These are phyloP conservation scores for Passalora sequoiae DNA, from an alignment of 2,329 filamentous ascomycete genomes.

Conservation along the genomic window DNA sequence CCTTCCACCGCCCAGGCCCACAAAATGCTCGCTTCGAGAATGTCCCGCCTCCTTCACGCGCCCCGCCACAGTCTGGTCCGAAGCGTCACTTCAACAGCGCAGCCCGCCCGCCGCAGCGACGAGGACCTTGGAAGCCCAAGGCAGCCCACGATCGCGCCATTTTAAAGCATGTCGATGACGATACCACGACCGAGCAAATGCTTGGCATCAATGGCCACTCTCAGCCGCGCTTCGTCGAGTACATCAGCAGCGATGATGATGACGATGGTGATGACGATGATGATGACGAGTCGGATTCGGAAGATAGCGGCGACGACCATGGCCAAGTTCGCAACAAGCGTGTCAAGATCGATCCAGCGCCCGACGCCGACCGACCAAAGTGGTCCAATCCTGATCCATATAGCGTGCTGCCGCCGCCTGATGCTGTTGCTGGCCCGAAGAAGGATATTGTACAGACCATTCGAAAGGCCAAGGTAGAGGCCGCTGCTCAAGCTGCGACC, in stretches of 20 bases:
- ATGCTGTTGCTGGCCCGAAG: slow-evolving; percentile 68
- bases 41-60: slow-evolving; percentile 13
- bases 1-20: slow-evolving; percentile 21
- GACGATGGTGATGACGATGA: slow-evolving; percentile 25
- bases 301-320: slow-evolving; percentile 20
- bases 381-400: slow-evolving; percentile 98
- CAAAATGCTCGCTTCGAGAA: slow-evolving; percentile 23
- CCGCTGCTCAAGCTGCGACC: slow-evolving; percentile 46
- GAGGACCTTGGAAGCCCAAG: slow-evolving; percentile 21
- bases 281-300: slow-evolving; percentile 20
- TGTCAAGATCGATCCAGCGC: slow-evolving; percentile 16
- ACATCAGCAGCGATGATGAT: slow-evolving; percentile 34
- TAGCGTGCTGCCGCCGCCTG: slow-evolving; percentile 74
- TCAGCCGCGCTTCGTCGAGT: slow-evolving; percentile 40
- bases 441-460: slow-evolving; percentile 87
- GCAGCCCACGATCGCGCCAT: slow-evolving; percentile 43
- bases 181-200: slow-evolving; percentile 42
- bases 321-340: slow-evolving; percentile 30
- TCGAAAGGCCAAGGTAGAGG: slow-evolving; percentile 74
- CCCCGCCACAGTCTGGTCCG: slow-evolving; percentile 2
- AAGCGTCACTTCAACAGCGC: slow-evolving; percentile 1
- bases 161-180: slow-evolving; percentile 36
- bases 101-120: neutral
- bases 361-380: slow-evolving; percentile 51
- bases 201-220: slow-evolving; percentile 39